Evolutionary conservation across 129 eudicot genomes (phyloP).

Genomic region (Artemisia argyi): DNA sequence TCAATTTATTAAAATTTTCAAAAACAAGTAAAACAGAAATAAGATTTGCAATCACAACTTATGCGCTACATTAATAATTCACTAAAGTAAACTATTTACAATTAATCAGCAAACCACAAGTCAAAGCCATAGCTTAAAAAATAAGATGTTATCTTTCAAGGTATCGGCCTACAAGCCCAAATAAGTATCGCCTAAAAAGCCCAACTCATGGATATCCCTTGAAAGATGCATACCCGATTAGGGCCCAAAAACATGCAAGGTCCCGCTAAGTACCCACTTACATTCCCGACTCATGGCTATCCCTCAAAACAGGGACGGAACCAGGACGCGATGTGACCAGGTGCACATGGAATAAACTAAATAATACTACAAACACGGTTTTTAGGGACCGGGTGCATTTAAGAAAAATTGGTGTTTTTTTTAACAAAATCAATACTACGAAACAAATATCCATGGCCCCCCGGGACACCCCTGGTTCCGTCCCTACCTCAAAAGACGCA

Average conservation of each 20-base stretch:
- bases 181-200: not conserved
- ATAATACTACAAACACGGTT: too few relatives aligned
- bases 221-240: not conserved
- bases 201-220: conserved; percentile 1
- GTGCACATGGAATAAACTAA: too few relatives aligned
- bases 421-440: too few relatives aligned
- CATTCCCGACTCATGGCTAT: not conserved
- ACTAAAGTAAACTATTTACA: not conserved
- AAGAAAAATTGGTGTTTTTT: too few relatives aligned
- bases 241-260: not conserved
- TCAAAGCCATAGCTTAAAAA: not conserved
- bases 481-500: too few relatives aligned
- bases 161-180: not conserved
- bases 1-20: not conserved
- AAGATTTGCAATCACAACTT: too few relatives aligned
- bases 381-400: too few relatives aligned
- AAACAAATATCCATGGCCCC: too few relatives aligned
- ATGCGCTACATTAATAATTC: too few relatives aligned
- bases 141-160: not conserved
- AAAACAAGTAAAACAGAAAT: not conserved
- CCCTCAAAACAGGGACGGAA: too few relatives aligned
- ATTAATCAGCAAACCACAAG: not conserved
- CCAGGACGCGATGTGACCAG: too few relatives aligned
- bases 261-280: not conserved
- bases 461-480: too few relatives aligned